These are phyloP conservation scores for Microbotryum saponariae DNA, from an alignment of 1,284 basidiomycete genomes.

Conservation along the genomic window DNA sequence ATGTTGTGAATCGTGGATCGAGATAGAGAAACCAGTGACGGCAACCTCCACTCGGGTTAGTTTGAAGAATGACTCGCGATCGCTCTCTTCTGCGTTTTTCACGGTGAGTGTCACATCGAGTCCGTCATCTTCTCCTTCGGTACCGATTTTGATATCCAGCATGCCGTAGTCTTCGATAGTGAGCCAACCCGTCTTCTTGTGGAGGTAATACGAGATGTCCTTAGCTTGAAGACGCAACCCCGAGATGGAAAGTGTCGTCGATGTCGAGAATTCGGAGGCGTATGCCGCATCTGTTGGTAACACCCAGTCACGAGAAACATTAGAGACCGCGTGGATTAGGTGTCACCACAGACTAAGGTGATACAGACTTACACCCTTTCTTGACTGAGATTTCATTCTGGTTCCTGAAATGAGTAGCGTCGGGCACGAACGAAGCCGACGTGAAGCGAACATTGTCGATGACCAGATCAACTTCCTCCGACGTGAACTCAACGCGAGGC, in stretches of 20 bases:
- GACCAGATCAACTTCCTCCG: slow-evolving; percentile 30
- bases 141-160: slow-evolving; percentile 45
- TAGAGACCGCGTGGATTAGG: neutral
- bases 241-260: slow-evolving; percentile 23
- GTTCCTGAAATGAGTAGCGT: slow-evolving; percentile 44
- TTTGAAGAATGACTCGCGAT: slow-evolving; percentile 47
- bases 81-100: slow-evolving; percentile 45
- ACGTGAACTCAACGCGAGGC: slow-evolving; percentile 46
- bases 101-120: slow-evolving; percentile 44
- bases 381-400: slow-evolving; percentile 42
- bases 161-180: slow-evolving; percentile 45
- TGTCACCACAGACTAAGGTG: too few species aligned
- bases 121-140: slow-evolving; percentile 37
- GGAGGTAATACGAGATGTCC: slow-evolving; percentile 46
- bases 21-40: slow-evolving; percentile 38
- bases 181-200: slow-evolving; percentile 29
- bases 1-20: slow-evolving; percentile 35
- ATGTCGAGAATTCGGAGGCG: slow-evolving; percentile 16
- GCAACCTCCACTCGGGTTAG: slow-evolving; percentile 46
- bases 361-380: too few species aligned
- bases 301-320: slow-evolving; percentile 2
- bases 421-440: slow-evolving; percentile 45
- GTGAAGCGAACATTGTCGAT: slow-evolving; percentile 38
- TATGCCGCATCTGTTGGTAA: slow-evolving; percentile 11
- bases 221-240: slow-evolving; percentile 38